Percentiles rank a stretch among this genome's conserved stretches.
Conservation (phyloP, 2,329 filamentous ascomycete genomes). For the Pyrenophora seminiperda region DNA sequence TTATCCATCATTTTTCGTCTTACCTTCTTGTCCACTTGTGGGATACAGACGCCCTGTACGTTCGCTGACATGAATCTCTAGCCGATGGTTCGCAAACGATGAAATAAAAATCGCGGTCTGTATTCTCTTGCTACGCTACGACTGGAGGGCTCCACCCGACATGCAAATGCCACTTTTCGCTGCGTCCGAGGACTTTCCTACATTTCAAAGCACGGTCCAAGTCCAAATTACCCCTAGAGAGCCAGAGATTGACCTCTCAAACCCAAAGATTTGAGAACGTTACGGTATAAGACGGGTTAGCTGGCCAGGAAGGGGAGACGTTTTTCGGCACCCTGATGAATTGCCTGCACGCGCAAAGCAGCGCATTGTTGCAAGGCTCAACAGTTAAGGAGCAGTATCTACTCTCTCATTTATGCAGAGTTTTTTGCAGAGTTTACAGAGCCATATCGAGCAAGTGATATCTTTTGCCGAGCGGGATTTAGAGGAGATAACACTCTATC, state of each 20-base stretch:
- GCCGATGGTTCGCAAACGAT: slow-evolving; percentile 1
- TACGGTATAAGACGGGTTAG: no score
- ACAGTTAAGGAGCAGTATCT: no score
- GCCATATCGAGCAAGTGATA: no score
- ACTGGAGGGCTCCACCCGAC: background rate
- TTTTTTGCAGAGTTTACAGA: no score
- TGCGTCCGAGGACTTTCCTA: background rate
- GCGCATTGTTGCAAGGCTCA: no score
- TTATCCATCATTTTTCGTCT: background rate
- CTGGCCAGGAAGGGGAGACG: no score
- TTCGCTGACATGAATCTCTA: background rate
- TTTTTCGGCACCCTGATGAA: no score
- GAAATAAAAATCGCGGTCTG: background rate
- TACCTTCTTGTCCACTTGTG: background rate
- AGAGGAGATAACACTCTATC: no score
- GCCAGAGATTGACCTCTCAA: background rate
- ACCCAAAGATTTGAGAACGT: background rate
- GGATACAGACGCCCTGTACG: background rate
- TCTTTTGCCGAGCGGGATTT: no score
- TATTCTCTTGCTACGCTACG: background rate
- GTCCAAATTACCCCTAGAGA: background rate
- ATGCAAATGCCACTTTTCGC: background rate
- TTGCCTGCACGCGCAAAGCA: no score
- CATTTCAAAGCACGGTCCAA: background rate
- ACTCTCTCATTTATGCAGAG: no score